A percentile compares a stretch with the other conserved stretches of the same genome.
Evolutionary conservation across 352 stramenopile genomes (phyloP).

Genomic region (Pythium dissotocum): DNA sequence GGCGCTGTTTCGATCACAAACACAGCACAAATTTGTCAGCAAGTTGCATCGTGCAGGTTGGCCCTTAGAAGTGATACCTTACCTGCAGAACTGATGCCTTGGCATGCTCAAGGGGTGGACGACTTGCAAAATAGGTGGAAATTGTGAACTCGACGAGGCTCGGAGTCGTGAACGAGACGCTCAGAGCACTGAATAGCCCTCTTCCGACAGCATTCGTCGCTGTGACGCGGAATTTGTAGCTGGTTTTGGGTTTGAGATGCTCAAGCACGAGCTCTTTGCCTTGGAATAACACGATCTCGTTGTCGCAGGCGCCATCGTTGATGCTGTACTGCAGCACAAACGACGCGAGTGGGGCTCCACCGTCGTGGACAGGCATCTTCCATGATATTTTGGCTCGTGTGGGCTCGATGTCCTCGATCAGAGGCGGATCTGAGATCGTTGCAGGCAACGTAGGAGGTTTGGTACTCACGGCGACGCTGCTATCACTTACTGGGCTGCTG

Average conservation of each 20-base stretch:
- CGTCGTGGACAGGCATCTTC: constrained; percentile 48
- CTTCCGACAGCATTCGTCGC: constrained; percentile 47
- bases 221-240: constrained; percentile 58
- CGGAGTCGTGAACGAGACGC: constrained; percentile 39
- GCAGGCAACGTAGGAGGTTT: constrained; percentile 39
- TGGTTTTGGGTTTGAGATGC: constrained; percentile 55
- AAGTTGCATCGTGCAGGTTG: no score
- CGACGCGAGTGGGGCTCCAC: constrained; percentile 40
- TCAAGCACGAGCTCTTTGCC: constrained; percentile 37
- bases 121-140: constrained; percentile 49
- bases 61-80: not conserved
- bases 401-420: constrained; percentile 42
- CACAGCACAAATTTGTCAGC: not conserved
- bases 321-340: constrained; percentile 63
- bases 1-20: constrained; percentile 10
- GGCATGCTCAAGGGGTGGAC: constrained; percentile 50
- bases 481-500: constrained; percentile 36
- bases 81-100: constrained; percentile 52
- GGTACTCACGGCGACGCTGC: constrained; percentile 42
- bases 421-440: constrained; percentile 31
- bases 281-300: constrained; percentile 47
- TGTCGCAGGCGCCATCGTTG: constrained; percentile 30
- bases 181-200: constrained; percentile 39
- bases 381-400: constrained; percentile 45
- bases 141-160: constrained; percentile 76